Evolutionary conservation across 2,329 filamentous ascomycete species (phyloP).

Genomic region (Parastagonospora nodorum): DNA sequence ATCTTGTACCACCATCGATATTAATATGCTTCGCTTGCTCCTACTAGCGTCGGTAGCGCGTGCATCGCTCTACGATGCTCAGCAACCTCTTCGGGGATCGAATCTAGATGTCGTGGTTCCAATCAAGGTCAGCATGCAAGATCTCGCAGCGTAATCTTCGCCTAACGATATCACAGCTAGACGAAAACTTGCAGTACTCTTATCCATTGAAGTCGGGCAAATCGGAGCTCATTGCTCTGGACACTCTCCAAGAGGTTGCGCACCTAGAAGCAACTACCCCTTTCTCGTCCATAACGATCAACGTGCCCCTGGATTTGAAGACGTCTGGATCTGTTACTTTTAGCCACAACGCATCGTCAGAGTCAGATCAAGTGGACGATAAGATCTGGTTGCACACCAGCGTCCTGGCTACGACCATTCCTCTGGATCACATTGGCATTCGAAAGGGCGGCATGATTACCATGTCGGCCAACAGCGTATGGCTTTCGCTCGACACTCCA

Average conservation of each 20-base stretch:
- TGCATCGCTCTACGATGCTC: not conserved
- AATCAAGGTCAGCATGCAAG: not conserved
- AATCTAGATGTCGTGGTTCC: not conserved
- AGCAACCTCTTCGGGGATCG: not conserved
- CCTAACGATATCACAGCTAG: conserved; percentile 4
- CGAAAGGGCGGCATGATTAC: conserved; percentile 22
- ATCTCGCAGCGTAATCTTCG: not conserved
- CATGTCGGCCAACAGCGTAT: conserved; percentile 7
- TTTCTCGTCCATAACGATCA: conserved; percentile 2
- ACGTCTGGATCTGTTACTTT: conserved; percentile 2
- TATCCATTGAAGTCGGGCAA: not conserved
- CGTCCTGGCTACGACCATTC: conserved; percentile 2
- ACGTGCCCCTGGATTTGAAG: conserved; percentile 4
- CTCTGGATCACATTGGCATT: conserved; percentile 12
- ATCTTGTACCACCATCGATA: not conserved
- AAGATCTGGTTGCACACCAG: not conserved
- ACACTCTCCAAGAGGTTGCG: conserved; percentile 4
- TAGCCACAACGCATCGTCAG: not conserved
- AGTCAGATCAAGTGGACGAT: not conserved
- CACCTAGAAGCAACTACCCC: not conserved
- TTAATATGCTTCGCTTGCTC: not conserved
- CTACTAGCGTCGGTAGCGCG: not conserved
- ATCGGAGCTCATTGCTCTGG: not conserved
- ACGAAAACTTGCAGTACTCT: conserved; percentile 8
- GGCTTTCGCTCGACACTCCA: conserved; percentile 17